phyloP scores from a whole-genome alignment of 352 stramenopile species.

The Pythium chondricola region DNA sequence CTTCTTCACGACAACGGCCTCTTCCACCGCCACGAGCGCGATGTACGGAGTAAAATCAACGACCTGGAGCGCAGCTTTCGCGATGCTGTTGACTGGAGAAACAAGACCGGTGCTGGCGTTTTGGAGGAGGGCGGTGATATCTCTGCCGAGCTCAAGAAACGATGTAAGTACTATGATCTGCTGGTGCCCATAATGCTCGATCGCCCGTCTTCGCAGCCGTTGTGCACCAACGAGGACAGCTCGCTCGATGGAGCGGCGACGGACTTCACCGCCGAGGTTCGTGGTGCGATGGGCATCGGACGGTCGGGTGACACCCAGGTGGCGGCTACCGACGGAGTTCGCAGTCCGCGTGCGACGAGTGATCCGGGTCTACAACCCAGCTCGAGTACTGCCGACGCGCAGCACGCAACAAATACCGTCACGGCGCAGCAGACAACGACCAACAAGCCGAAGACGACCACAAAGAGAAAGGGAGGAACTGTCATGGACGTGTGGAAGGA shows the following conservation, averaged over 20 bases:
- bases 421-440: no score
- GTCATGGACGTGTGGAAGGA: not conserved
- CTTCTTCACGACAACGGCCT: constrained; percentile 20
- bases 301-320: no score
- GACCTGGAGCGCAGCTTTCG: constrained; percentile 30
- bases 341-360: no score
- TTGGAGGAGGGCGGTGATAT: not conserved
- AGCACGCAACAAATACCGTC: no score
- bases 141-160: not conserved
- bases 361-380: no score
- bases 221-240: not conserved
- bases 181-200: constrained; percentile 2
- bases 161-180: constrained; percentile 1
- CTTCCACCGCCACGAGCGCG: constrained; percentile 15
- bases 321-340: no score
- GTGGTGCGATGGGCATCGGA: no score
- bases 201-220: not conserved
- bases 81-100: constrained; percentile 18
- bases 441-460: no score
- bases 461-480: not conserved
- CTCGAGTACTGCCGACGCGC: no score
- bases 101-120: not conserved
- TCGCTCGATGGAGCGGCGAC: no score
- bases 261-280: no score
- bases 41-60: constrained; percentile 26